Evolutionary conservation across 139 green algal species (phyloP), one percentile per base, ranked within the genome.

Genomic region (Chlamydomonas eustigma): DNA sequence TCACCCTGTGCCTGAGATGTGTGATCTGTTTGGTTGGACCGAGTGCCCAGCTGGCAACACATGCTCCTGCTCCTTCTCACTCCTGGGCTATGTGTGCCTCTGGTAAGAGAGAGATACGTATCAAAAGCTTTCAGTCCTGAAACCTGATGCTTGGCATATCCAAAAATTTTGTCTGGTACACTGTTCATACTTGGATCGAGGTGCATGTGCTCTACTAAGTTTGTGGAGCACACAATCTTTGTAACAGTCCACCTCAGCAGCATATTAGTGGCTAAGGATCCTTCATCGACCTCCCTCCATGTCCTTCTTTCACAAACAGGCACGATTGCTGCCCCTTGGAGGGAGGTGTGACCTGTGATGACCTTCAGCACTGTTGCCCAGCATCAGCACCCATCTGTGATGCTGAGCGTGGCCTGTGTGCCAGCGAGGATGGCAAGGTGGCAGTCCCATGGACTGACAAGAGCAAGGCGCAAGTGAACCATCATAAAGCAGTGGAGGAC

Each of bases 341-440:
- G 5, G 39, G 88, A 35, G 94, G 91, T 33, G 92, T 90, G 35
- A 96, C 92, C 83, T 98, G 94, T 76, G 79, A 91, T 22, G 94
- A 98, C 84, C 85, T 97, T 30, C 39, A 87, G 78, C 95, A 98
- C 86, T 98, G 94, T 92, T 98, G 94, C 91, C 94, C 94, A 2
- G 5, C 71, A 32, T 84, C 92, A 64, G 86, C 92, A 39, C 94
- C 94, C 2, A 83, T 98, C 3, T 98, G 94, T 82, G 88, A 98
- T 88, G 80, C 84, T 2, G 77, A 84, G 3, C 74, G 77, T 8
- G 89, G 88, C n/a, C 76, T 73, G 28, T 97, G 92, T 83, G 66
- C 81, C 1, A 74, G 76, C 8, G 71, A 71, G 2, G 78, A 85
- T 33, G 86, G 86, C 72, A 50, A 39, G 6, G 1, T 51, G 2